A percentile compares a stretch with the other conserved stretches of the same genome.
Evolutionary conservation across 75 land plant species (phyloP).

Genomic region (Pinus tabuliformis): DNA sequence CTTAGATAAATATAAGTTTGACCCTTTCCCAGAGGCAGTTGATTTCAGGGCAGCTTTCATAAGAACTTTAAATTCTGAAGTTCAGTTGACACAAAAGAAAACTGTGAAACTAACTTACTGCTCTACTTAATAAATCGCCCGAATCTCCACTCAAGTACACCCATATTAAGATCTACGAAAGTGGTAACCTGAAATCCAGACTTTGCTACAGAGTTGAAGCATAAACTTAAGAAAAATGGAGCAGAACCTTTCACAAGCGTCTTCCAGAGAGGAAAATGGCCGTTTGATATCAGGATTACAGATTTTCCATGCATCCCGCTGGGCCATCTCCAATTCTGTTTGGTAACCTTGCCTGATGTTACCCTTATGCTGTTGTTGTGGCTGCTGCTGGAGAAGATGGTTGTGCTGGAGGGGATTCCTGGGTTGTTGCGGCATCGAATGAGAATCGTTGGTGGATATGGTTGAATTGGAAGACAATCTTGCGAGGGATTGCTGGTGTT

Average conservation of each 20-base stretch:
- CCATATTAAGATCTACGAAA: not conserved
- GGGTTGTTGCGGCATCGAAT: conserved; percentile 22
- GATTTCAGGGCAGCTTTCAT: not conserved
- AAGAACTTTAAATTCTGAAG: not conserved
- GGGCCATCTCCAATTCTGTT: conserved; percentile 82
- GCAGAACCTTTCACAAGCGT: conserved; percentile 87
- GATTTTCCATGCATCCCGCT: conserved; percentile 84
- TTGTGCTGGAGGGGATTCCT: conserved; percentile 15
- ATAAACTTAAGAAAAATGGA: not conserved
- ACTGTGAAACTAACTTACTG: not conserved
- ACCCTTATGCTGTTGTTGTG: not conserved
- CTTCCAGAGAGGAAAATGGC: conserved; percentile 87
- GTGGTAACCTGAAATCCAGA: not conserved
- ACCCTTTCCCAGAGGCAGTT: no score
- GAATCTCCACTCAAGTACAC: not conserved
- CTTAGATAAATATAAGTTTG: no score
- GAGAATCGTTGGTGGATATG: conserved; percentile 32
- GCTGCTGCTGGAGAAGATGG: conserved; percentile 13
- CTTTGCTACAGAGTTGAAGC: no score
- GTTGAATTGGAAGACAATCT: conserved; percentile 72
- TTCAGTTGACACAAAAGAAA: not conserved
- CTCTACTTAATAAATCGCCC: not conserved
- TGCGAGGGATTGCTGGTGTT: conserved; percentile 38
- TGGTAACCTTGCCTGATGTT: conserved; percentile 26
- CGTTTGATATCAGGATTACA: conserved; percentile 86